A percentile compares a stretch with the other conserved stretches of the same genome.
These are phyloP conservation scores for Entomortierella lignicola DNA, from an alignment of 192 early-diverging fungal genomes.

Conservation along the genomic window DNA sequence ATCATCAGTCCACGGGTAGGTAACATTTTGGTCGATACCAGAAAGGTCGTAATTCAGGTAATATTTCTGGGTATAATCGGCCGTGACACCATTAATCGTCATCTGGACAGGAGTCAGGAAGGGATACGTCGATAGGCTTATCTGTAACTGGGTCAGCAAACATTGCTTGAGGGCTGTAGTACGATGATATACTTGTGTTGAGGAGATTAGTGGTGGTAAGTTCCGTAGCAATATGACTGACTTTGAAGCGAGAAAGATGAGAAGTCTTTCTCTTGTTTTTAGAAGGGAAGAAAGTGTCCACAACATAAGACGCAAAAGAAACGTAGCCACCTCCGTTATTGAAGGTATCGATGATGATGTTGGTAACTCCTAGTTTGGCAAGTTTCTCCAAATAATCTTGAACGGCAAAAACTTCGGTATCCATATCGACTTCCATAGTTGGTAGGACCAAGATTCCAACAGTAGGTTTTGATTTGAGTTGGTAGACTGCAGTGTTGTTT, in stretches of 20 bases:
- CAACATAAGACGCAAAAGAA: neutral
- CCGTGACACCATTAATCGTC: conserved; percentile 1
- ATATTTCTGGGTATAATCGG: conserved; percentile 3
- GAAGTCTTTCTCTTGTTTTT: neutral
- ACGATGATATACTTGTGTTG: neutral
- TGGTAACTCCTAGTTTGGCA: neutral
- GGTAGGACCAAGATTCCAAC: conserved; percentile 16
- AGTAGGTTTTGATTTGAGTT: conserved; percentile 25
- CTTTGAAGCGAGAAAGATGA: conserved; percentile 1
- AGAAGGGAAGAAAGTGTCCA: conserved; percentile 16
- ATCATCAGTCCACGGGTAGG: conserved; percentile 20
- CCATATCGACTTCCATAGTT: neutral
- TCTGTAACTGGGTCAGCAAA: neutral
- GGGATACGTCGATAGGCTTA: neutral
- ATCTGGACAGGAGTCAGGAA: neutral
- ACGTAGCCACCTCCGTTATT: conserved; percentile 16
- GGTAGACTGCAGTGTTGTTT: conserved; percentile 9
- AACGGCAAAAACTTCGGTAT: neutral
- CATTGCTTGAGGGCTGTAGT: neutral
- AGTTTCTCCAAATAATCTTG: neutral
- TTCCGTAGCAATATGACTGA: neutral
- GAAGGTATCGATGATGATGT: conserved; percentile 21
- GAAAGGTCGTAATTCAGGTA: neutral
- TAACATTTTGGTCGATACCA: neutral
- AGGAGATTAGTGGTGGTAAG: neutral